These are phyloP conservation scores for Teratosphaeria nubilosa DNA, from an alignment of 2,329 filamentous ascomycete species.

Conservation along the genomic window DNA sequence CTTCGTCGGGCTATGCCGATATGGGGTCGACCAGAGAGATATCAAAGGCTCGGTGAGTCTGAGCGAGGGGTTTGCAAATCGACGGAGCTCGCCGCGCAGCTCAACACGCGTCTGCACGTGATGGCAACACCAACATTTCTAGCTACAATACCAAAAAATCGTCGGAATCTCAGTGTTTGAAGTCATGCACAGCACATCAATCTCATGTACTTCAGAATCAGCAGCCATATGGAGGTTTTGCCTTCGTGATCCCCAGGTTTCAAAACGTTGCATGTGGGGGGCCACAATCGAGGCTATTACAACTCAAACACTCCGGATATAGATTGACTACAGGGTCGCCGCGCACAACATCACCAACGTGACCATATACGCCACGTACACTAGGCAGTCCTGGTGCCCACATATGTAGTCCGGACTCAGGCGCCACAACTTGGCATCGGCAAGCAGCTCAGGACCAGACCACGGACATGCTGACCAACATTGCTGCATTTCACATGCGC, in stretches of 20 bases:
- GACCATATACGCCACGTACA: neutral
- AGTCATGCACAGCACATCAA: neutral
- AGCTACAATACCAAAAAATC: neutral
- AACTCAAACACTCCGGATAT: neutral
- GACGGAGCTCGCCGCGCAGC: neutral
- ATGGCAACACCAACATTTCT: neutral
- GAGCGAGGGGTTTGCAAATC: neutral
- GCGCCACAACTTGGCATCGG: neutral
- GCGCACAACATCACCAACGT: neutral
- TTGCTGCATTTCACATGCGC: slow-evolving; percentile 2
- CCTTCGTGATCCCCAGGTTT: neutral
- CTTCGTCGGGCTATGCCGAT: neutral
- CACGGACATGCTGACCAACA: neutral
- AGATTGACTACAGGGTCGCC: neutral
- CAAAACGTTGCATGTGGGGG: neutral
- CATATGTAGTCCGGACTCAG: neutral
- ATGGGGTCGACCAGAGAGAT: neutral
- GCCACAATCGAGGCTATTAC: neutral
- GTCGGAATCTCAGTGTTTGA: neutral
- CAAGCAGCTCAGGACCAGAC: neutral
- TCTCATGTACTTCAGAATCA: too few species aligned
- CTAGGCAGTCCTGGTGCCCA: neutral
- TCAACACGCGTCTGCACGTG: neutral
- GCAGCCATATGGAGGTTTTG: neutral
- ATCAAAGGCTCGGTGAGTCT: neutral